Evolutionary conservation across 31 red algal genomes (phyloP).

Genomic region (Odonthalia washingtoniensis): DNA sequence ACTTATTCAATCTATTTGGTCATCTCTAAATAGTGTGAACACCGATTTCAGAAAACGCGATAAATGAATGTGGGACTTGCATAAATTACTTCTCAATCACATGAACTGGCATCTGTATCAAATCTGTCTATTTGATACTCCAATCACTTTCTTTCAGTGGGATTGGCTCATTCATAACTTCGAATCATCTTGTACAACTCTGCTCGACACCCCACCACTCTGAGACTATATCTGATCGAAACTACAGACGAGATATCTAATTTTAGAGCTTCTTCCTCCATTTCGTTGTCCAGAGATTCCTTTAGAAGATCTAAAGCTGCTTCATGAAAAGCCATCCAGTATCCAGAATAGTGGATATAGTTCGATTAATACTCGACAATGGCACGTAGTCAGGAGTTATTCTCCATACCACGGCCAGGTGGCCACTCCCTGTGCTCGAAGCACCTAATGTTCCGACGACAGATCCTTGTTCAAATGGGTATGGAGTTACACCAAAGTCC

Average conservation of each 20-base stretch:
- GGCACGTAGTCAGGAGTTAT: constrained; percentile 3
- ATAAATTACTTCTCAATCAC: no score
- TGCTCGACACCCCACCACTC: neutral
- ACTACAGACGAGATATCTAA: constrained; percentile 1
- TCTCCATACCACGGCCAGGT: neutral
- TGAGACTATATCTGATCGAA: no score
- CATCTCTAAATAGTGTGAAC: no score
- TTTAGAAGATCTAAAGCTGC: constrained; percentile 16
- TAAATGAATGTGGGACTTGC: no score
- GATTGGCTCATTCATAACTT: no score
- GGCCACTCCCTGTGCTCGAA: constrained; percentile 47
- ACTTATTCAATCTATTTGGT: no score
- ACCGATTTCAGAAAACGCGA: no score
- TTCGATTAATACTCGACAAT: constrained; percentile 51
- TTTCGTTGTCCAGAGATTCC: neutral
- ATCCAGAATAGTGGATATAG: constrained; percentile 50
- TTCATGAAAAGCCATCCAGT: constrained; percentile 59
- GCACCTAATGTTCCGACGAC: constrained; percentile 5
- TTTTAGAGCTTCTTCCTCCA: neutral
- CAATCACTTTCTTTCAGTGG: no score
- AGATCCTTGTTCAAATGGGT: constrained; percentile 41
- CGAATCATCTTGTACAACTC: constrained; percentile 20
- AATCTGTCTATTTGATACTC: no score
- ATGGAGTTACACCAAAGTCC: no score
- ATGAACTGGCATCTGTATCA: no score